Conservation (phyloP, 2,329 filamentous ascomycete genomes). For the Cordyceps pruinosa region DNA sequence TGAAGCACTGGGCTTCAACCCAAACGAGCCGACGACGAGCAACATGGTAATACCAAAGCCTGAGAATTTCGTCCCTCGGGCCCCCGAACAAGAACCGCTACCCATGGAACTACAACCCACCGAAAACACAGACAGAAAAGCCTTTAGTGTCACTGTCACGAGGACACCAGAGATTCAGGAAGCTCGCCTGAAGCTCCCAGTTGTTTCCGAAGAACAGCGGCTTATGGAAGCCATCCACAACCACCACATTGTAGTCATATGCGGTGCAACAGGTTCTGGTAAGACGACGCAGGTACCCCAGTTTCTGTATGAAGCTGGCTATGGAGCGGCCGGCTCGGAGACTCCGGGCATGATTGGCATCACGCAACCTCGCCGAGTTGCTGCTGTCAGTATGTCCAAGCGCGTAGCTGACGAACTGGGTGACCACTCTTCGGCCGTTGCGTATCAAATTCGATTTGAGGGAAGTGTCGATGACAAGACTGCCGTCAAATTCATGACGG, state of each 20-base stretch:
- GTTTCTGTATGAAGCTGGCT: slow-evolving; percentile 90
- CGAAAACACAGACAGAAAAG: slow-evolving; percentile 57
- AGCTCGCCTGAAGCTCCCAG: slow-evolving; percentile 71
- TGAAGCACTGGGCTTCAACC: slow-evolving; percentile 63
- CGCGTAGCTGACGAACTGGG: slow-evolving; percentile 83
- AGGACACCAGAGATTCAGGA: slow-evolving; percentile 69
- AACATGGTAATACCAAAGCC: slow-evolving; percentile 47
- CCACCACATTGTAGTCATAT: slow-evolving; percentile 82
- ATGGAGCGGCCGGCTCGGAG: slow-evolving; percentile 68
- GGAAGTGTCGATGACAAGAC: slow-evolving; percentile 73
- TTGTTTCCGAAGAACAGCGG: slow-evolving; percentile 91
- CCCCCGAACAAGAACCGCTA: slow-evolving; percentile 63
- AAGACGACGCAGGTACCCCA: slow-evolving; percentile 98
- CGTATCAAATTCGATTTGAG: slow-evolving; percentile 94
- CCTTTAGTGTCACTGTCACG: slow-evolving; percentile 65
- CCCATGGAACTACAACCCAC: slow-evolving; percentile 59
- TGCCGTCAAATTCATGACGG: slow-evolving; percentile 97
- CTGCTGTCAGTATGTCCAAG: slow-evolving; percentile 93
- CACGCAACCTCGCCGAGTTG: slow-evolving; percentile 90
- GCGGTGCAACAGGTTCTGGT: slow-evolving; percentile 90
- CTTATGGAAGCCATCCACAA: slow-evolving; percentile 98
- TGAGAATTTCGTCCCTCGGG: slow-evolving; percentile 59
- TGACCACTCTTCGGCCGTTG: slow-evolving; percentile 67
- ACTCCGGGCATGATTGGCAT: slow-evolving; percentile 91
- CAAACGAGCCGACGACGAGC: slow-evolving; percentile 36